Conservation (phyloP, 345 rosid species). For the Rubroshorea leprosula region DNA sequence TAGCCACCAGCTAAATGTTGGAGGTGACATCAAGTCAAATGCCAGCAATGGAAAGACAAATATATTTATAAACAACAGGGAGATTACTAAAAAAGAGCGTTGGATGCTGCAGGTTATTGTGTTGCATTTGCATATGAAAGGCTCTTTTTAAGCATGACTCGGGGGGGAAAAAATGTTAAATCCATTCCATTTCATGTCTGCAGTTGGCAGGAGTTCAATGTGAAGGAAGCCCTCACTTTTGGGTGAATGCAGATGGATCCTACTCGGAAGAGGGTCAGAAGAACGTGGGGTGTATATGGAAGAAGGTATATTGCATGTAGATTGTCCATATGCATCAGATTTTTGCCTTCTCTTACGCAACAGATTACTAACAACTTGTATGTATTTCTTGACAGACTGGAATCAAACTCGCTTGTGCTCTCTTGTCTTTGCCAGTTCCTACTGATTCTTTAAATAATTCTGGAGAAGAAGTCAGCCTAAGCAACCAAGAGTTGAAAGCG, state of each 20-base stretch:
- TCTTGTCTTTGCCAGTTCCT: slow-evolving; percentile 65
- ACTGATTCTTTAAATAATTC: slow-evolving; percentile 21
- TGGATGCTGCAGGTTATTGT: slow-evolving; percentile 61
- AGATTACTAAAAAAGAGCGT: slow-evolving; percentile 59
- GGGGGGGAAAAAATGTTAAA: neutral
- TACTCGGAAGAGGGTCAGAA: slow-evolving; percentile 80
- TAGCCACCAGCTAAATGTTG: slow-evolving; percentile 41
- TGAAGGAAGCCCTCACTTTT: slow-evolving; percentile 61
- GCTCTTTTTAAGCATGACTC: neutral
- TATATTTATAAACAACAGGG: slow-evolving; percentile 50
- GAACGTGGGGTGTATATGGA: slow-evolving; percentile 55
- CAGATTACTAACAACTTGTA: slow-evolving; percentile 9
- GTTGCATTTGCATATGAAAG: neutral
- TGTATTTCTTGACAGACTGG: slow-evolving; percentile 33
- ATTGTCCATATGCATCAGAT: slow-evolving; percentile 11
- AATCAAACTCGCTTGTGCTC: slow-evolving; percentile 34
- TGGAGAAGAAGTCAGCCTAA: slow-evolving; percentile 28
- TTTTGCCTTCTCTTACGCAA: slow-evolving; percentile 11
- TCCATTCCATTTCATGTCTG: slow-evolving; percentile 20
- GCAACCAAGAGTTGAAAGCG: slow-evolving; percentile 22
- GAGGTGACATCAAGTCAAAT: slow-evolving; percentile 32
- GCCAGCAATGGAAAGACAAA: slow-evolving; percentile 81
- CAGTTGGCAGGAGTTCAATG: slow-evolving; percentile 62
- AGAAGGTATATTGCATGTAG: slow-evolving; percentile 37
- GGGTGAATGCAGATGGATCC: slow-evolving; percentile 61